Base-by-base conservation (phyloP, 1,284 basidiomycete genomes). In the Thelephora terrestris region DNA sequence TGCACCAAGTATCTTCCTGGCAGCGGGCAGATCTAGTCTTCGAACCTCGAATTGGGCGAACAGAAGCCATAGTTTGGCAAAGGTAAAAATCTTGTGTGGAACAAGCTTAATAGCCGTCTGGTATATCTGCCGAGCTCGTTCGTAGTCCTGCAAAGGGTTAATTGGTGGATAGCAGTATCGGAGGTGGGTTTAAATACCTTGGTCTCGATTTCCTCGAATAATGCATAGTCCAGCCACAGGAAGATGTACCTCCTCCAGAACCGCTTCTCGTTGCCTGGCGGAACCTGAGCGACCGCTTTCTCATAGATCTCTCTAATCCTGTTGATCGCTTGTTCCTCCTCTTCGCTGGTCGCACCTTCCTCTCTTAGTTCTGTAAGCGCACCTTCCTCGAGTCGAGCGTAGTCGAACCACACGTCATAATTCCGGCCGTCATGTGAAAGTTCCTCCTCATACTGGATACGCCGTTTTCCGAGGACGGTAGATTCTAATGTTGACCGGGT, bases 211-310 rank as follows among this genome's bases (percentile, higher is more conserved):
- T 99, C 96, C 66, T 99, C 96, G 57, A 99, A 99, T 25, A 97
- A 68, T 0, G 96, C 94, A 66, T 99, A 99, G 63, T 93, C 82
- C 39, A 98, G 66, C 94, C 94, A 98, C 21, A 98, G 63, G 73
- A 96, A 97, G 54, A 99, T 94, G 64, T 99, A 99, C 54, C 96
- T 71, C 60, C 96, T 73, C 93, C 93, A 97, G 68, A 90, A 86
- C 40, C 93, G 73, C 66, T 93, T 94, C 61, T 93, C 89, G 16
- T 71, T 74, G 12, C 85, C 86, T 1, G 94, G 92, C 5, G 96
- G 95, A 0, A 98, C 87, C 61, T 97, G 91, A 7, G 91, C 85
- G n/a, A 99, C 91, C 0, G 94, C 94, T 17, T 94, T 74, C 64
- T 99, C 96, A 61, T 99, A 99, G 14, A 95, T 80, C 60, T 96